Conservation (phyloP, 441 rosid species). For the Populus hybrid region DNA sequence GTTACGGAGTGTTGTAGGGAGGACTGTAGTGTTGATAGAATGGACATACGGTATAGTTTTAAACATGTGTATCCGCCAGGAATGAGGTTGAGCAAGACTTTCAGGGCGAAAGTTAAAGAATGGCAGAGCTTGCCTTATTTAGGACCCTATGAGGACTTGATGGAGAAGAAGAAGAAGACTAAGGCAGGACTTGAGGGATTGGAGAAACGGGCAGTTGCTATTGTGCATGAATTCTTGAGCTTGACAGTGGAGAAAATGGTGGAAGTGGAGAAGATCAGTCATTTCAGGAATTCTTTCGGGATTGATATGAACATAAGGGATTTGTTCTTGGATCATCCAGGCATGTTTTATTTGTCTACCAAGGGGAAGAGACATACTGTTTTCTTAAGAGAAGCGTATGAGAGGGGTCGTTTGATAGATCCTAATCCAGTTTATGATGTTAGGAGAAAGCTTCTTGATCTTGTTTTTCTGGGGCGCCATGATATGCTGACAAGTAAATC, state of each 20-base stretch:
- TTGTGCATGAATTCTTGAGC: slow-evolving; percentile 70
- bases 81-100: slow-evolving; percentile 68
- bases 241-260: slow-evolving; percentile 88
- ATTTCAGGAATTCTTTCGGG: slow-evolving; percentile 69
- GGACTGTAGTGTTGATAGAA: slow-evolving; percentile 42
- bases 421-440: slow-evolving; percentile 64
- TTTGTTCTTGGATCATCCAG: slow-evolving; percentile 86
- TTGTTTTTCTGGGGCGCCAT: slow-evolving; percentile 68
- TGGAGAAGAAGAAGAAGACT: slow-evolving; percentile 38
- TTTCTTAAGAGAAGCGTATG: slow-evolving; percentile 83
- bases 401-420: slow-evolving; percentile 54
- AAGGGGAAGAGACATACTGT: slow-evolving; percentile 78
- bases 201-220: slow-evolving; percentile 78
- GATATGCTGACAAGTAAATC: slow-evolving; percentile 28
- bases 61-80: slow-evolving; percentile 70
- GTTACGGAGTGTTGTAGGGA: slow-evolving; percentile 59
- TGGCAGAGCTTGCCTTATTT: slow-evolving; percentile 75
- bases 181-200: slow-evolving; percentile 41
- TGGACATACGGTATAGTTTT: slow-evolving; percentile 49
- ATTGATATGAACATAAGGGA: slow-evolving; percentile 75
- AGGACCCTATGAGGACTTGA: slow-evolving; percentile 57
- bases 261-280: slow-evolving; percentile 87
- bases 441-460: slow-evolving; percentile 78
- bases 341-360: slow-evolving; percentile 75
- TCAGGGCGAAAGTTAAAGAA: slow-evolving; percentile 66